Evolutionary conservation across 2,329 filamentous ascomycete species (phyloP), one percentile per base, ranked within the genome.

Genomic region (Xylariaceae sp.): DNA sequence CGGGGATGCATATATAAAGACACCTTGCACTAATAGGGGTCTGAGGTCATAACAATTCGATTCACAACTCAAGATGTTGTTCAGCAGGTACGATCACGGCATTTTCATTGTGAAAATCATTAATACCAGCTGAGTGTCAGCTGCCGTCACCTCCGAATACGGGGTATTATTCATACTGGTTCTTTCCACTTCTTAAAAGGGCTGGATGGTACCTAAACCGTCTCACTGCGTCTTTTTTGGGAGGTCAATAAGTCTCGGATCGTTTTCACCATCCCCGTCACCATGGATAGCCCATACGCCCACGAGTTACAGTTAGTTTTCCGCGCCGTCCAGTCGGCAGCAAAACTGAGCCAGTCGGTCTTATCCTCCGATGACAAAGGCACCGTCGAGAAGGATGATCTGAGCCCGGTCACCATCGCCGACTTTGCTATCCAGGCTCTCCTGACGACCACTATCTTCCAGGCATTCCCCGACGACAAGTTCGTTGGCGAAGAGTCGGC

Each of bases 351-450:
- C 65, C 78, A 80, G 55, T 75, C 75, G 2, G 76, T 82, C 48
- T 73, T 83, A 50, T 70, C 75, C 0, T 68, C 74, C 2, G 72
- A 75, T 35, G 78, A 82, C 70, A 82, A 82, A 66, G 79, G 78
- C 57, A 74, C 76, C 23, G 70, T 83, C 23, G 74, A 78, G 60
- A 85, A 85, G 63, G 76, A 78, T 49, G 82, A 84, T 67, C 72
- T 82, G 42, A 82, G 78, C 57, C 82, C 81, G 2, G 83, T 85
- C 51, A 85, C 83, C 0, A 74, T 84, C 17, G 83, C 79, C 67
- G 82, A 85, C 69, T 84, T 85, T 64, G 82, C 82, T 56, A 78
- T 83, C 59, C 82, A 85, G 66, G 81, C 81, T 0, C 73, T 85
- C 4, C 74, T 85, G 47, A 79, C 79, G 4, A 72, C 76, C 44